Evolutionary conservation across 106 monocot species (phyloP), one percentile per base, ranked within the genome.

Genomic region (Gastrodia elata): DNA sequence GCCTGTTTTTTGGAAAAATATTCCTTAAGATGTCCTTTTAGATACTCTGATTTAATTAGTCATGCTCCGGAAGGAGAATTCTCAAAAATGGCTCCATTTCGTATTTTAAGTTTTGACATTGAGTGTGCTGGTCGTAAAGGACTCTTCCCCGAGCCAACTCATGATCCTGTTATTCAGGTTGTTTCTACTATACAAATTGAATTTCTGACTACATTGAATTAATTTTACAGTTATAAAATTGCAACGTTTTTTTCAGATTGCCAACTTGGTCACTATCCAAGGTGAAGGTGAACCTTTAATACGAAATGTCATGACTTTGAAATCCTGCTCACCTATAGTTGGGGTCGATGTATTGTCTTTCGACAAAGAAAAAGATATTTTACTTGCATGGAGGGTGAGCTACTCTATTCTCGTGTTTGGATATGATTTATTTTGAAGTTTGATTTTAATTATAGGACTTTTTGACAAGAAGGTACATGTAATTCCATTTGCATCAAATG

Each of bases 111-210:
- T 83, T 98, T 98, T 88, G 98, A 98, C 68, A 98, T 98, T 75
- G 98, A 98, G 73, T 98, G 98, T 85, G 98, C 98, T 64, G 93
- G 98, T 73, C 98, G 98, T 48, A 98, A 98, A 82, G 98, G 98
- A 70, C 88, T 78, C 69, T 98, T 98, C 74, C 98, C 93, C 32
- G 98, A 98, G 72, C 91, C 98, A 70, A 85, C 75, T 64, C 93
- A 98, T 87, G 98, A 98, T 87, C 93, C 98, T 69, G 91, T 98
- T 74, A 98, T 98, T 81, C 98, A 98, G 98, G 98, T 98, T 78
- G 38, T 44, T 73, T 70, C 56, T 36, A 32, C 32, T 44, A 74
- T 65, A 27, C 41, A 74, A 67, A 49, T 9, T 68, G 27, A 75
- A 55, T 3, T 25, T 56, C 26, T 30, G 41, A 65, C 26, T 74